Percentiles rank a stretch among this genome's conserved stretches.
These are phyloP conservation scores for Draba incana DNA, from an alignment of 345 rosid genomes.

Conservation along the genomic window DNA sequence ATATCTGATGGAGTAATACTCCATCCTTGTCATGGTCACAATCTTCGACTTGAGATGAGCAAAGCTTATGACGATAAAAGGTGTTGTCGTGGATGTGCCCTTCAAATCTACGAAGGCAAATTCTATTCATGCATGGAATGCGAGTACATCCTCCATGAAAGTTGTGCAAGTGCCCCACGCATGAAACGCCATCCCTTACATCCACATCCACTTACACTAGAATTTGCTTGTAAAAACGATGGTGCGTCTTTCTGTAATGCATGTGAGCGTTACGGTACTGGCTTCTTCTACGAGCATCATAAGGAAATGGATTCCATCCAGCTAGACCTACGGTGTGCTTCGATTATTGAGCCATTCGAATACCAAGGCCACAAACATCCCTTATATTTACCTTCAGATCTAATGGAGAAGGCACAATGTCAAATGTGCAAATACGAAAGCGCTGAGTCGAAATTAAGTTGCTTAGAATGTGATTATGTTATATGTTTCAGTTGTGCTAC, in stretches of 20 bases:
- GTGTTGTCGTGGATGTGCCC: not conserved
- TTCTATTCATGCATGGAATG: not conserved
- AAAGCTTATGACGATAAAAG: not conserved
- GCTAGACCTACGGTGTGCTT: not conserved
- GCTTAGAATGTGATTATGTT: not conserved
- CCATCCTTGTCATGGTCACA: not conserved
- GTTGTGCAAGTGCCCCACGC: not conserved
- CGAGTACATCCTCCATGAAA: slow-evolving; percentile 2
- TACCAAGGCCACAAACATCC: not conserved
- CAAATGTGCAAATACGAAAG: not conserved
- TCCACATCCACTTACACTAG: not conserved
- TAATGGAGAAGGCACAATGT: not conserved
- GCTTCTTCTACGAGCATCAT: not conserved
- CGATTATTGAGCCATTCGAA: not conserved
- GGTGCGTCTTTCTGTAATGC: not conserved
- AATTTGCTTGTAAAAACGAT: too few relatives aligned
- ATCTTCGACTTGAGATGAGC: not conserved
- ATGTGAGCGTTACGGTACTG: not conserved
- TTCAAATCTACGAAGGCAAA: not conserved
- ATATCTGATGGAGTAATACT: slow-evolving; percentile 13
- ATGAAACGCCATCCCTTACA: not conserved
- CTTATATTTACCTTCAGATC: not conserved
- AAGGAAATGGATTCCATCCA: not conserved
- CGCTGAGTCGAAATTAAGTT: accelerated
- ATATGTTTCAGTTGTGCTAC: not conserved